A percentile compares a stretch with the other conserved stretches of the same genome.
phyloP scores from a whole-genome alignment of 2,329 filamentous ascomycete species.

The Aaosphaeria pasadenensis region DNA sequence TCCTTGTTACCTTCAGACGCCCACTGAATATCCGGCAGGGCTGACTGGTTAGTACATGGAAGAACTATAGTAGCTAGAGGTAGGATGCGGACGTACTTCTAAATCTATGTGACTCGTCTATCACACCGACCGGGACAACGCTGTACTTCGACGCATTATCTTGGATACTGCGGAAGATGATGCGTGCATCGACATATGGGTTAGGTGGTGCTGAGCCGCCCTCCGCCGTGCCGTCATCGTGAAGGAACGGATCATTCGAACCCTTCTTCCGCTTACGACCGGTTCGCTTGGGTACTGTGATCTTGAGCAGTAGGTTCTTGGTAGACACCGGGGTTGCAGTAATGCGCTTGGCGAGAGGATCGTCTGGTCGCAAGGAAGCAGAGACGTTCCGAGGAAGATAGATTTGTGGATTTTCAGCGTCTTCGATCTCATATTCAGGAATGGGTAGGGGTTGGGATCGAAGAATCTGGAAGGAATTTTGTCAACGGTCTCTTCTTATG shows the following conservation, averaged over 20 bases:
- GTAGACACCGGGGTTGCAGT: constrained; percentile 72
- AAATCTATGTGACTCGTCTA: constrained; percentile 83
- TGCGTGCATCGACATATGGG: constrained; percentile 14
- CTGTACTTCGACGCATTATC: constrained; percentile 69
- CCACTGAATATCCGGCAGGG: constrained; percentile 83
- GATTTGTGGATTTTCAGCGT: constrained; percentile 13
- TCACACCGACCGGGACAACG: constrained; percentile 67
- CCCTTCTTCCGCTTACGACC: constrained; percentile 83
- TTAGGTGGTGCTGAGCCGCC: background rate
- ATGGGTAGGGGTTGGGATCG: constrained; percentile 13
- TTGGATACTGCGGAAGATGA: constrained; percentile 61
- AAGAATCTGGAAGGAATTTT: constrained; percentile 16
- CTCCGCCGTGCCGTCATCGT: constrained; percentile 24
- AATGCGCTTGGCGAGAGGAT: constrained; percentile 74
- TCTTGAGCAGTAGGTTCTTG: constrained; percentile 81
- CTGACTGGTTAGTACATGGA: constrained; percentile 36
- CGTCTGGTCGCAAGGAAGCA: constrained; percentile 75
- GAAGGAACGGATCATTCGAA: constrained; percentile 60
- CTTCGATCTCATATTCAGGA: background rate
- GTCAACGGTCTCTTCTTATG: background rate
- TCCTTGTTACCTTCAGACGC: constrained; percentile 67
- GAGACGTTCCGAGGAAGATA: constrained; percentile 54
- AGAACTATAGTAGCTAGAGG: background rate
- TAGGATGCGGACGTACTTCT: constrained; percentile 52
- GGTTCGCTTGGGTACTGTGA: constrained; percentile 83